A percentile compares a stretch with the other conserved stretches of the same genome.
phyloP scores from a whole-genome alignment of 2,329 filamentous ascomycete genomes.

The Byssoonygena ceratinophila region DNA sequence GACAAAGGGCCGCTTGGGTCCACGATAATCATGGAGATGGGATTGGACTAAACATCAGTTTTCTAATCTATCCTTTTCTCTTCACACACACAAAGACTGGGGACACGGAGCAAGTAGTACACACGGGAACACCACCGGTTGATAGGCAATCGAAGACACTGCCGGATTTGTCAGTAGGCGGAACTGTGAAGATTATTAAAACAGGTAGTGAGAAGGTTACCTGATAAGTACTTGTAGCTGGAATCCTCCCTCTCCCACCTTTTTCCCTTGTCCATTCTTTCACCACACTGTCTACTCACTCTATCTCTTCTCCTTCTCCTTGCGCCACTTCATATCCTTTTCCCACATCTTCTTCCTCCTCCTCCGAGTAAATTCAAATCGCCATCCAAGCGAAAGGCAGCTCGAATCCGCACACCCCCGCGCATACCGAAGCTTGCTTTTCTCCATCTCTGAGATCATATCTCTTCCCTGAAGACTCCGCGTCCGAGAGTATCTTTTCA shows the following conservation, averaged over 20 bases:
- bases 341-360: conserved; percentile 11
- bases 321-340: neutral
- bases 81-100: too few species aligned
- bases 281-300: too few species aligned
- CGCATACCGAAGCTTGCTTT: conserved; percentile 9
- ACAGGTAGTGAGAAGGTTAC: too few species aligned
- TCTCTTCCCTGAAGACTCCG: neutral
- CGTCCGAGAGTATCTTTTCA: too few species aligned
- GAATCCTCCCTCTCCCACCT: conserved; percentile 10
- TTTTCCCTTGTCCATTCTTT: too few species aligned
- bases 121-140: neutral
- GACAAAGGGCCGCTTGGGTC: neutral
- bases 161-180: neutral
- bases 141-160: neutral
- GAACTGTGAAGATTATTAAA: neutral
- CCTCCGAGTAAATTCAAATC: neutral
- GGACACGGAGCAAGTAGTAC: neutral
- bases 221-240: neutral
- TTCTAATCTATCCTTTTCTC: neutral
- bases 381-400: neutral
- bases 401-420: neutral
- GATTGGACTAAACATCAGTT: too few species aligned
- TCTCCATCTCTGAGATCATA: conserved; percentile 5
- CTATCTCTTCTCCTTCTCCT: conserved; percentile 16
- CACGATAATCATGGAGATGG: conserved; percentile 3